A percentile compares a stretch with the other conserved stretches of the same genome.
These are phyloP conservation scores for Micromonas commoda DNA, from an alignment of 139 green algal genomes.

Conservation along the genomic window DNA sequence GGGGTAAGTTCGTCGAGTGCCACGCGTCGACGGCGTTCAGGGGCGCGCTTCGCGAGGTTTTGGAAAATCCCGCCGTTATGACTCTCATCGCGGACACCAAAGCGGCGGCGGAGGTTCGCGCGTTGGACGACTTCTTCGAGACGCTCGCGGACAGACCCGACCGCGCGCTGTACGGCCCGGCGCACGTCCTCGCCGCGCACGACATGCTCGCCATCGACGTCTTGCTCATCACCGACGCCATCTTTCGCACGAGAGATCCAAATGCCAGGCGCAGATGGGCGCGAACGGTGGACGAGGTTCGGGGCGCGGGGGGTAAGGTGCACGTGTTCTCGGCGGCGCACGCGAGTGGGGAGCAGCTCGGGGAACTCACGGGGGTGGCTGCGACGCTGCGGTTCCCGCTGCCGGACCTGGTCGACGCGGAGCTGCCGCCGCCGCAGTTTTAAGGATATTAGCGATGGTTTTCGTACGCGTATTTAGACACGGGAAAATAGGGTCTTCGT, in stretches of 20 bases:
- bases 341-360: conserved; percentile 74
- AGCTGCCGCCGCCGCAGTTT: conserved; percentile 30
- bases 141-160: conserved; percentile 66
- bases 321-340: conserved; percentile 78
- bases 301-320: conserved; percentile 62
- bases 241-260: conserved; percentile 57
- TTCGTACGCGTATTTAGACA: too few relatives aligned
- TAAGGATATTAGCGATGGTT: too few relatives aligned
- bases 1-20: too few relatives aligned
- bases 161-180: conserved; percentile 87
- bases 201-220: conserved; percentile 73
- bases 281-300: conserved; percentile 64
- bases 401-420: conserved; percentile 79
- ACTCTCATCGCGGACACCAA: conserved; percentile 73
- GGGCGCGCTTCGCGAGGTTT: neutral
- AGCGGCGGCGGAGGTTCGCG: conserved; percentile 62
- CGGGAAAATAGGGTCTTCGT: too few relatives aligned
- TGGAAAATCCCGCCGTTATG: neutral
- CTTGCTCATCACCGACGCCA: conserved; percentile 68
- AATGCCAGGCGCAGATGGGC: conserved; percentile 19
- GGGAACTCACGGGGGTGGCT: conserved; percentile 76
- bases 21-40: neutral
- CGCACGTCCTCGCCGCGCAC: conserved; percentile 60
- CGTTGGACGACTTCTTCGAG: conserved; percentile 70
- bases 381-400: conserved; percentile 85